These are phyloP conservation scores for Pythium rishiriense DNA, from an alignment of 352 stramenopile species.

Conservation along the genomic window DNA sequence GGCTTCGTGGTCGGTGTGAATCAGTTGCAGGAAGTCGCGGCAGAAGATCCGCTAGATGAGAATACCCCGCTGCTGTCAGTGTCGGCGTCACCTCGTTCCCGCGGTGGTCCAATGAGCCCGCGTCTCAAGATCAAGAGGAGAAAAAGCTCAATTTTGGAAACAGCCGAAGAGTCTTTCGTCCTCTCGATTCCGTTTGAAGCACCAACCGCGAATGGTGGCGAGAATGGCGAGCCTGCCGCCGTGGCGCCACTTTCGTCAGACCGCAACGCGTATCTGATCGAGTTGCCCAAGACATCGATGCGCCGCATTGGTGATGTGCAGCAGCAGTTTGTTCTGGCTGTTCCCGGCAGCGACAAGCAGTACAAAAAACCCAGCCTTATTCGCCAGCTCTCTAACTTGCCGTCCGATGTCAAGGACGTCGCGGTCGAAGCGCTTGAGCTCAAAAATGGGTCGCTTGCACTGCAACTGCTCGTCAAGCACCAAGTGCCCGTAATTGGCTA, in stretches of 20 bases:
- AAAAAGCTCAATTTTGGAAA: constrained; percentile 73
- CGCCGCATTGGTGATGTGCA: constrained; percentile 31
- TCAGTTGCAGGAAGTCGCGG: constrained; percentile 53
- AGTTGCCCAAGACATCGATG: constrained; percentile 55
- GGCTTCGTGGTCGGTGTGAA: constrained; percentile 85
- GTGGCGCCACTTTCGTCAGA: constrained; percentile 39
- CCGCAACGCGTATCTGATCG: constrained; percentile 76
- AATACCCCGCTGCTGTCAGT: constrained; percentile 58
- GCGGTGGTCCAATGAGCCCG: constrained; percentile 28
- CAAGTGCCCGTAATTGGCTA: constrained; percentile 81
- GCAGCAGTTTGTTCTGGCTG: constrained; percentile 81
- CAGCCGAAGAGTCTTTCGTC: constrained; percentile 74
- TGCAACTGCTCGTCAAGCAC: constrained; percentile 75
- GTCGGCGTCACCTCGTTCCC: constrained; percentile 24
- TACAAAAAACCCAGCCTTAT: constrained; percentile 62
- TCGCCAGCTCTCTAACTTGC: constrained; percentile 58
- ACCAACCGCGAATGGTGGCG: constrained; percentile 22
- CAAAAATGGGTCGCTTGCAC: constrained; percentile 57
- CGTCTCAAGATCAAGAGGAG: constrained; percentile 52
- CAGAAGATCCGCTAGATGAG: constrained; percentile 40
- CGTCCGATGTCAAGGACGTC: constrained; percentile 71
- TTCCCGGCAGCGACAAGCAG: constrained; percentile 53
- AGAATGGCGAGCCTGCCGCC: constrained; percentile 19
- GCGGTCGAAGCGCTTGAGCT: constrained; percentile 73
- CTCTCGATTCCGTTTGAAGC: constrained; percentile 77